phyloP scores from a whole-genome alignment of 2,329 filamentous ascomycete genomes.

The Claviceps digitariae region DNA sequence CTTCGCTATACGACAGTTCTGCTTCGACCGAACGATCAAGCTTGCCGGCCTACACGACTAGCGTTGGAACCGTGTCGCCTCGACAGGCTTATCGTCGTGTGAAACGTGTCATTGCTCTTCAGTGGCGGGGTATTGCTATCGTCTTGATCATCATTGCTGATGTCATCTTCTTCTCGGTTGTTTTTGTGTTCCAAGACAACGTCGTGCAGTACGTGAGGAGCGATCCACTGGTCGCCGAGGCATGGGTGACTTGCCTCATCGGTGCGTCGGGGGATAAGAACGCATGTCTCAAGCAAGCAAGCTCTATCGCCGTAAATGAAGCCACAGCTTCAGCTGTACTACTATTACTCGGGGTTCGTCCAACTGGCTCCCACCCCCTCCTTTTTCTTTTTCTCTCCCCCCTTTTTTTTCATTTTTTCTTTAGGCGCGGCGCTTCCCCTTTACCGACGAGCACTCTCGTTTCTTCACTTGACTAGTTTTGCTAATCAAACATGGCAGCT shows the following conservation, averaged over 20 bases:
- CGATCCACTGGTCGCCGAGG: slow-evolving; percentile 35
- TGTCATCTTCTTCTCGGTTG: slow-evolving; percentile 83
- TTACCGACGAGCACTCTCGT: background rate
- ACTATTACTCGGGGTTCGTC: slow-evolving; percentile 56
- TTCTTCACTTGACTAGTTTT: slow-evolving; percentile 6
- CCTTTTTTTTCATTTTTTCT: background rate
- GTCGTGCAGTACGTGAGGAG: slow-evolving; percentile 47
- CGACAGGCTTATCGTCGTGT: slow-evolving; percentile 81
- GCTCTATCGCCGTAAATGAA: slow-evolving; percentile 55
- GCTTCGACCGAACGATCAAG: slow-evolving; percentile 57
- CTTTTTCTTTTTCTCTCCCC: background rate
- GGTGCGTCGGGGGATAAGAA: slow-evolving; percentile 42
- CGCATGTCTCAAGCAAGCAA: slow-evolving; percentile 48
- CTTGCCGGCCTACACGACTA: slow-evolving; percentile 58
- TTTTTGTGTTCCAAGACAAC: slow-evolving; percentile 81
- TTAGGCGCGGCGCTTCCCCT: background rate
- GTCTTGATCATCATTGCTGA: slow-evolving; percentile 82
- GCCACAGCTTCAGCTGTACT: slow-evolving; percentile 69
- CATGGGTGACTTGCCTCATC: slow-evolving; percentile 63
- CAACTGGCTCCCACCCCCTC: background rate
- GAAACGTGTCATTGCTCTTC: slow-evolving; percentile 72
- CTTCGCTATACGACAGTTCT: slow-evolving; percentile 62
- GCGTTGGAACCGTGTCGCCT: slow-evolving; percentile 63
- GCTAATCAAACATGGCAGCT: slow-evolving; percentile 33
- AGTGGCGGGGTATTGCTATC: slow-evolving; percentile 87